phyloP scores from a whole-genome alignment of 2,329 filamentous ascomycete species.

The Talaromyces sp. region DNA sequence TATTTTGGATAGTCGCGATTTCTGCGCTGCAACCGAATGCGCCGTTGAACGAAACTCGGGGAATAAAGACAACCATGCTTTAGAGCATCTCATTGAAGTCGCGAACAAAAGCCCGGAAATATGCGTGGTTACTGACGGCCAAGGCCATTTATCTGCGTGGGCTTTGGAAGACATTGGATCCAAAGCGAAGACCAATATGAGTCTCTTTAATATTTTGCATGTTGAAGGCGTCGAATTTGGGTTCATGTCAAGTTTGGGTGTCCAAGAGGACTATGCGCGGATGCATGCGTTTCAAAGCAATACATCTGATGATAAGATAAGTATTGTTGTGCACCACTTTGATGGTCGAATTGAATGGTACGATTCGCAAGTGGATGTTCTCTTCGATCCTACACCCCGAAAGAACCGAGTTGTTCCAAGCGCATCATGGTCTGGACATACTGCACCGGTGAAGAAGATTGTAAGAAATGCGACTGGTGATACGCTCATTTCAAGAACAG shows the following conservation, averaged over 20 bases:
- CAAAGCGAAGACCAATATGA: slow-evolving; percentile 65
- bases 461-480: slow-evolving; percentile 81
- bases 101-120: slow-evolving; percentile 85
- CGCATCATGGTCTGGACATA: slow-evolving; percentile 82
- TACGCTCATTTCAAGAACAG: slow-evolving; percentile 78
- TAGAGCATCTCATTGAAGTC: slow-evolving; percentile 83
- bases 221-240: slow-evolving; percentile 61
- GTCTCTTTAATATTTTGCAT: slow-evolving; percentile 85
- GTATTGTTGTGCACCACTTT: slow-evolving; percentile 79
- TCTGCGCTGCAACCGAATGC: slow-evolving; percentile 74
- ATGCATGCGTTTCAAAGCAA: slow-evolving; percentile 72
- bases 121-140: slow-evolving; percentile 80
- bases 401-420: slow-evolving; percentile 63
- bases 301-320: slow-evolving; percentile 64
- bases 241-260: slow-evolving; percentile 34
- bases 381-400: slow-evolving; percentile 73
- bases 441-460: slow-evolving; percentile 77
- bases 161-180: slow-evolving; percentile 83
- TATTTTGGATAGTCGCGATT: slow-evolving; percentile 79
- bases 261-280: slow-evolving; percentile 62
- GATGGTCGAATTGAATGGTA: slow-evolving; percentile 83
- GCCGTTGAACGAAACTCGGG: slow-evolving; percentile 67
- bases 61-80: slow-evolving; percentile 67
- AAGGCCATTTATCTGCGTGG: slow-evolving; percentile 87
- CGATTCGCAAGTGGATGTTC: slow-evolving; percentile 72